Evolutionary conservation across 2,329 filamentous ascomycete species (phyloP).

Genomic region (Aspergillus novoparasiticus): DNA sequence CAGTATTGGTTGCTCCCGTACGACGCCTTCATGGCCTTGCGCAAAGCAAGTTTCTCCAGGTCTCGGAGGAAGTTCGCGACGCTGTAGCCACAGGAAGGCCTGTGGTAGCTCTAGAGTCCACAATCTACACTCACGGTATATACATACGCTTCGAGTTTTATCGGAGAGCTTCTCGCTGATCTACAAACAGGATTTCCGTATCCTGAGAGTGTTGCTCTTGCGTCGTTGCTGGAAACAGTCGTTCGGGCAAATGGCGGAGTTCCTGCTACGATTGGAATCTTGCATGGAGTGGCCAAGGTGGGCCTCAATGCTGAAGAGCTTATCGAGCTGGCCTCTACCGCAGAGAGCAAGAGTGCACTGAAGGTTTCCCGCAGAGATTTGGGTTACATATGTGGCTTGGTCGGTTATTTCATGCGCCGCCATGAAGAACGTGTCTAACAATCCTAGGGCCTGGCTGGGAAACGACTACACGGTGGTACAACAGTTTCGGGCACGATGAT

Average conservation of each 20-base stretch:
- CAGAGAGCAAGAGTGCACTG: conserved; percentile 67
- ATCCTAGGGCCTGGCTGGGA: conserved; percentile 63
- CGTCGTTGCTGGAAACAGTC: conserved; percentile 76
- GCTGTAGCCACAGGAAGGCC: conserved; percentile 75
- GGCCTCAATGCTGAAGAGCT: conserved; percentile 75
- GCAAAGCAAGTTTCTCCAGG: conserved; percentile 59
- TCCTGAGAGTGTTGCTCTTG: conserved; percentile 73
- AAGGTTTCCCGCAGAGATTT: conserved; percentile 90
- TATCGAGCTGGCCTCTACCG: conserved; percentile 65
- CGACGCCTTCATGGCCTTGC: conserved; percentile 33
- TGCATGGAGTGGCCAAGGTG: conserved; percentile 80
- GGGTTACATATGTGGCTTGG: conserved; percentile 76
- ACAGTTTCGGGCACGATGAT: conserved; percentile 94
- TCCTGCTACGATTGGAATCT: conserved; percentile 86
- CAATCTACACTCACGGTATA: conserved; percentile 91
- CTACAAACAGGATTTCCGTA: conserved; percentile 63
- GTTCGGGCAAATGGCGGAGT: conserved; percentile 80
- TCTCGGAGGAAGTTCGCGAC: conserved; percentile 81
- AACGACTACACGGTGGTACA: conserved; percentile 80
- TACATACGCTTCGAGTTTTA: background rate
- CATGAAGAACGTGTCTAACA: conserved; percentile 4
- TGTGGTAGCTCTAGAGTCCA: conserved; percentile 90
- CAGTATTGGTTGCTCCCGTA: conserved; percentile 7
- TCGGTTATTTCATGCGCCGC: conserved; percentile 42
- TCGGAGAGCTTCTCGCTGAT: conserved; percentile 7